Conservation (phyloP, 192 early-diverging fungal genomes). For the Coemansia sp. region DNA sequence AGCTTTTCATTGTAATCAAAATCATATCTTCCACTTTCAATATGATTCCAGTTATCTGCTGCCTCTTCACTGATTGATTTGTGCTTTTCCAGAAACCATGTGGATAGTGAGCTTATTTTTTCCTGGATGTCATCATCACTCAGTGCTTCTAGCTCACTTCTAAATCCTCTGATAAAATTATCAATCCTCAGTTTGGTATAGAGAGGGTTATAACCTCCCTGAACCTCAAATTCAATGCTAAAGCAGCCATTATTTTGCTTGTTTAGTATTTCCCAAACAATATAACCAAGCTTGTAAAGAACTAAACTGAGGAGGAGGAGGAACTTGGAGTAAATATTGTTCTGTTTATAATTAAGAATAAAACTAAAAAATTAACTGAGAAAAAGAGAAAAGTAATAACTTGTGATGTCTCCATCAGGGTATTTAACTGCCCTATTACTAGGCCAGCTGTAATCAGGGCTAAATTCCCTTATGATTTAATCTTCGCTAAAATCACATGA, state of each 20-base stretch:
- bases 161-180: constrained; percentile 59
- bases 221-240: constrained; percentile 66
- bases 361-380: no score
- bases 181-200: constrained; percentile 79
- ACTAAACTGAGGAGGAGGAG: no score
- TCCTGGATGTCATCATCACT: constrained; percentile 53
- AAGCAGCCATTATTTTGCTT: neutral
- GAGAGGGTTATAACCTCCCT: constrained; percentile 75
- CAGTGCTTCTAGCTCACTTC: constrained; percentile 11
- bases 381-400: no score
- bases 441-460: no score
- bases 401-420: no score
- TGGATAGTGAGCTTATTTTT: constrained; percentile 60
- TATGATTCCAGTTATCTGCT: constrained; percentile 60
- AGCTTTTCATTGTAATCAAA: constrained; percentile 59
- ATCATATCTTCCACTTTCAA: constrained; percentile 65
- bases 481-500: no score
- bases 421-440: no score
- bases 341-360: no score
- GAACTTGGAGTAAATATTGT: no score
- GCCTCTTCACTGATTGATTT: constrained; percentile 71
- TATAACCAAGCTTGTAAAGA: constrained; percentile 59
- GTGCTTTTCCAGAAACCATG: constrained; percentile 60
- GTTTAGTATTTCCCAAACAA: neutral
- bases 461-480: no score